Percentiles rank a stretch among this genome's conserved stretches.
These are phyloP conservation scores for Aspergillus mulundensis DNA, from an alignment of 495 filamentous ascomycete genomes.

Conservation along the genomic window DNA sequence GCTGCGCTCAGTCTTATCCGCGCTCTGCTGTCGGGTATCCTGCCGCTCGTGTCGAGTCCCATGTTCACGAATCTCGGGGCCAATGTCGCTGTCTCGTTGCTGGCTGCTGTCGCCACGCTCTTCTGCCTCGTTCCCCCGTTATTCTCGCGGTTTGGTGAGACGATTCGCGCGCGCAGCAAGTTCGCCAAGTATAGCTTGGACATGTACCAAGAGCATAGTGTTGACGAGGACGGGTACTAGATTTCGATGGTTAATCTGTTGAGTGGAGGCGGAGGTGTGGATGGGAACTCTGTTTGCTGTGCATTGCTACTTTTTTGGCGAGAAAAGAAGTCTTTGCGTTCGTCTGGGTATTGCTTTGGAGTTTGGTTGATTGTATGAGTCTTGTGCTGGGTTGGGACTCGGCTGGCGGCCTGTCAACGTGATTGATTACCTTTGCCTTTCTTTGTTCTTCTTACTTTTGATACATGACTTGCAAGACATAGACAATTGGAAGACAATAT, in stretches of 20 bases:
- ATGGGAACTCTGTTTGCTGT: not conserved
- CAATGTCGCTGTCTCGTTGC: slow-evolving; percentile 42
- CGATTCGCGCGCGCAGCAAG: slow-evolving; percentile 40
- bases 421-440: not conserved
- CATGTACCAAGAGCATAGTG: slow-evolving; percentile 32
- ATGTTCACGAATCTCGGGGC: slow-evolving; percentile 42
- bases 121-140: slow-evolving; percentile 45
- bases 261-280: not conserved
- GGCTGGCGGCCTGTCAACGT: slow-evolving; percentile 12
- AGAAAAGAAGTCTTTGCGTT: not conserved
- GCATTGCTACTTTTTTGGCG: not conserved
- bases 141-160: slow-evolving; percentile 43
- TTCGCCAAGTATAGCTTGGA: slow-evolving; percentile 47
- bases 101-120: slow-evolving; percentile 42
- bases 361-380: not conserved
- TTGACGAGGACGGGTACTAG: slow-evolving; percentile 23
- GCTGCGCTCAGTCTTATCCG: slow-evolving; percentile 47
- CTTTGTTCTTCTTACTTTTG: not conserved
- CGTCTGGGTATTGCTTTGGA: not conserved
- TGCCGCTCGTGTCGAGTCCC: slow-evolving; percentile 45
- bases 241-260: not conserved
- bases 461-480: slow-evolving; percentile 1
- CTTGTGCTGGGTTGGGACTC: too few species aligned
- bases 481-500: slow-evolving; percentile 1
- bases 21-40: slow-evolving; percentile 40